Evolutionary conservation across 768 basidiomycete genomes (phyloP), one percentile per base, ranked within the genome.

Genomic region (Tulasnella sp.): DNA sequence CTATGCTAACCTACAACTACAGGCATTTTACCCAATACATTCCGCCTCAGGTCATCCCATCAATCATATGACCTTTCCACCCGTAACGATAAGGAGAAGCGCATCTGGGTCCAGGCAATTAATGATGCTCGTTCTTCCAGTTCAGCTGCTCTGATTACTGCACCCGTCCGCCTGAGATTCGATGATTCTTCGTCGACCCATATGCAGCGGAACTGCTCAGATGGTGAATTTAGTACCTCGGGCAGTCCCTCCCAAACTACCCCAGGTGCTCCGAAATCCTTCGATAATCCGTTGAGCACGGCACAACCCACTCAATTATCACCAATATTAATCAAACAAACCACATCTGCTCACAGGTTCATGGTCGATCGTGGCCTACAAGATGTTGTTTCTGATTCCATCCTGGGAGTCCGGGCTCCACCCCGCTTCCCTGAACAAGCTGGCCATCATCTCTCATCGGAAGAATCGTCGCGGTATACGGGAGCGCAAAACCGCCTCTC

Each of bases 31-130:
- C n/a, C n/a, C n/a, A n/a, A 78, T 60, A 81, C 81, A 37, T 85
- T 96, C 65, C 79, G 83, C 44, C 67, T 95, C 13, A 75, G 72
- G 8, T 74, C 72, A 37, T 72, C 71, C 47, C 79, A 80, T 5
- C 80, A 86, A 60, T 73, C 78, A 53, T 83, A 93, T 58, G 90
- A 95, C 62, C 67, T 96, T 27, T 87, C 87, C 5, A 86, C 87
- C 0, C 76, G 87, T 13, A 92, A 90, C 62, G 73, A 61, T 69
- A 59, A 73, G 70, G 93, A 98, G 66, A 92, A 89, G 67, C 75
- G 78, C 24, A 69, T 83, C n/a, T 98, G 93, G 93, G 67, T 91
- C 48, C 66, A 69, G 28, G 77, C 78, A 4, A 76, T 95, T 43
- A 70, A 67, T 49, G 70, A 75, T 37, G 72, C 81, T 12, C 63